phyloP scores from a whole-genome alignment of 225 moss, liverwort and hornwort species.

The Pseudoscleropodium purum region DNA sequence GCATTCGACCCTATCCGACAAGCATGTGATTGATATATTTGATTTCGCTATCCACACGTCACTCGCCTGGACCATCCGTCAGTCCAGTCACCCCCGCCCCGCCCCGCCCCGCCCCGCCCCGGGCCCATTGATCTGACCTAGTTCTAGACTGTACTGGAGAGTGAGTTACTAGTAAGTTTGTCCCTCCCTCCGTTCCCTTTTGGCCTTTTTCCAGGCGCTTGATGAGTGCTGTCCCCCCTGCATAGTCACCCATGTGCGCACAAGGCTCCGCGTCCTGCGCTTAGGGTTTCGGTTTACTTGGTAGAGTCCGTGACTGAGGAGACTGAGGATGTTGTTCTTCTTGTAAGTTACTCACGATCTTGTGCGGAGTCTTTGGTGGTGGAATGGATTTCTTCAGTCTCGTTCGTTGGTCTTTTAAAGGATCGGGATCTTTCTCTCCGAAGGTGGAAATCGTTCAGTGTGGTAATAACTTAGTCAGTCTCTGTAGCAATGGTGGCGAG shows the following conservation, averaged over 20 bases:
- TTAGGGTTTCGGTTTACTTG: background rate
- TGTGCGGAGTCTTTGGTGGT: background rate
- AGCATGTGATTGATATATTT: background rate
- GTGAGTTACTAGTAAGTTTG: background rate
- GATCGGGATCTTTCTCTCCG: background rate
- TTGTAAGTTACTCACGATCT: too few species aligned
- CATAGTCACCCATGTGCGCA: background rate
- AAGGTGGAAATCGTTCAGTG: background rate
- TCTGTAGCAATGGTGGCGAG: background rate
- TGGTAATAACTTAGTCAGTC: background rate
- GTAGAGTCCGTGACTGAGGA: background rate
- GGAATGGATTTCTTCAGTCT: background rate
- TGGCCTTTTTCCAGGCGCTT: background rate
- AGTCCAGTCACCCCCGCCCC: background rate
- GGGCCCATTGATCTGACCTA: background rate
- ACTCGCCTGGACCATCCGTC: background rate
- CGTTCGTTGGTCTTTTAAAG: background rate
- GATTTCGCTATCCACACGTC: background rate
- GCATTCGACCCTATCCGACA: conserved; percentile 2
- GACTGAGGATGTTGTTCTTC: background rate
- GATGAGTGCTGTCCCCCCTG: background rate
- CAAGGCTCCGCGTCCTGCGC: background rate
- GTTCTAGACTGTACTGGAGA: background rate
- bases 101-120: too few species aligned
- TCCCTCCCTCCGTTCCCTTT: too few species aligned